Evolutionary conservation across 768 basidiomycete species (phyloP).

Genomic region (Asterophora parasitica): DNA sequence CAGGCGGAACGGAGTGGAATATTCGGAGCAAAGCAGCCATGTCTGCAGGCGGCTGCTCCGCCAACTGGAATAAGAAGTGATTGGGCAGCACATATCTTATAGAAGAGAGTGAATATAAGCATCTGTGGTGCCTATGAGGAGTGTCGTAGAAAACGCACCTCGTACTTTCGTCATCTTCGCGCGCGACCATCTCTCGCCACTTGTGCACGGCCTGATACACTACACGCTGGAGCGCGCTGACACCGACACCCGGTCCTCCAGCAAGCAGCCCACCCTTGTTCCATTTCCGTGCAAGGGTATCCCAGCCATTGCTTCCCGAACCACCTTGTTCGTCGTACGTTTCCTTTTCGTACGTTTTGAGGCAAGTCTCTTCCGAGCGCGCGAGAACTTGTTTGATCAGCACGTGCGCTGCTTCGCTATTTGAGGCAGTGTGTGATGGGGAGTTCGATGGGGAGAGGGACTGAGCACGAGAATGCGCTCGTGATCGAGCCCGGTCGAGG

Average conservation of each 20-base stretch:
- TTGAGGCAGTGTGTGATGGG: conserved; percentile 19
- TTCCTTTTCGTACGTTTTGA: conserved; percentile 67
- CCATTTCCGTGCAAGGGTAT: conserved; percentile 75
- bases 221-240: conserved; percentile 43
- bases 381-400: conserved; percentile 62
- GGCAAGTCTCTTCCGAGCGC: conserved; percentile 72
- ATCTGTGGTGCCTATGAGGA: not conserved
- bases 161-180: conserved; percentile 84
- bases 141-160: conserved; percentile 36
- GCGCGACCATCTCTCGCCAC: conserved; percentile 78
- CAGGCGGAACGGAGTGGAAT: conserved; percentile 57
- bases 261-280: conserved; percentile 57
- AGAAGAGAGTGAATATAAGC: not conserved
- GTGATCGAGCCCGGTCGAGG: conserved; percentile 56
- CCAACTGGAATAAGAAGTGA: conserved; percentile 66
- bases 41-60: conserved; percentile 66
- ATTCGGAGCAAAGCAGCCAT: conserved; percentile 55
- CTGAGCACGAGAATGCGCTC: conserved; percentile 34
- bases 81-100: conserved; percentile 70
- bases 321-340: conserved; percentile 64
- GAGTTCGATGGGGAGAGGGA: conserved; percentile 24
- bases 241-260: conserved; percentile 29
- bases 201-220: conserved; percentile 71
- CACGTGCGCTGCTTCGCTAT: conserved; percentile 25
- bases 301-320: conserved; percentile 70